Base-by-base conservation (phyloP, 2,329 filamentous ascomycete species). In the Stagonosporopsis vannaccii region DNA sequence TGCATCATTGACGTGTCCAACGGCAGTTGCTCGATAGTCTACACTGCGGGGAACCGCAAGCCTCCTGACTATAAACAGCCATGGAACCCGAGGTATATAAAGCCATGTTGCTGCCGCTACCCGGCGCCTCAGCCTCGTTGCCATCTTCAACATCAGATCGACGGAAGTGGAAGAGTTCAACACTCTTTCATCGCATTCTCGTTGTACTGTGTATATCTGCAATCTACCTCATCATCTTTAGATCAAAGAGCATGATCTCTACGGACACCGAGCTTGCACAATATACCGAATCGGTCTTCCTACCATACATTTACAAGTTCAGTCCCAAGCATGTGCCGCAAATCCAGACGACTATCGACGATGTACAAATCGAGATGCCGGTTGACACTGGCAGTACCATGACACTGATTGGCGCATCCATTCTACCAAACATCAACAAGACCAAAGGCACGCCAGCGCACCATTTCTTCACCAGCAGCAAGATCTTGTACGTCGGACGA, bases 311-410 rank as follows among this genome's bases (percentile, higher is more conserved):
- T 28, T 51, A 69, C 48, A 61, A 60, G 11, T 72, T 74, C 58
- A 63, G 58, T 44, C 52, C 68, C 22, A 57, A 70, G 39, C 53
- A 64, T 49, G 60, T 68, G 0, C 69, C 71, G 1, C 61, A 69
- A 25, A 63, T 75, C 42, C 62, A 58, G 25, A 68, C 68, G 17
- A 72, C 66, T 6, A 62, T 75, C 40, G 54, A 67, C 12, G 65
- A 64, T 30, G 63, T 65, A 42, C 55, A 67, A 0, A 66, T 75
- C 25, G 54, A 68, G 19, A 69, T 75, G 63, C 72, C 73, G 0
- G 59, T 75, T 13, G 72, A 75, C 43, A 75, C 71, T 1, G 73
- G 73, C 0, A 74, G 70, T 4, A 75, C 71, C n/a, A 70, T 73
- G 25, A 53, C 73, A 1, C 28, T 75, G 23, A 66, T 75, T 43